Base-by-base conservation (phyloP, 768 basidiomycete genomes). In the Panellus pusillus region DNA sequence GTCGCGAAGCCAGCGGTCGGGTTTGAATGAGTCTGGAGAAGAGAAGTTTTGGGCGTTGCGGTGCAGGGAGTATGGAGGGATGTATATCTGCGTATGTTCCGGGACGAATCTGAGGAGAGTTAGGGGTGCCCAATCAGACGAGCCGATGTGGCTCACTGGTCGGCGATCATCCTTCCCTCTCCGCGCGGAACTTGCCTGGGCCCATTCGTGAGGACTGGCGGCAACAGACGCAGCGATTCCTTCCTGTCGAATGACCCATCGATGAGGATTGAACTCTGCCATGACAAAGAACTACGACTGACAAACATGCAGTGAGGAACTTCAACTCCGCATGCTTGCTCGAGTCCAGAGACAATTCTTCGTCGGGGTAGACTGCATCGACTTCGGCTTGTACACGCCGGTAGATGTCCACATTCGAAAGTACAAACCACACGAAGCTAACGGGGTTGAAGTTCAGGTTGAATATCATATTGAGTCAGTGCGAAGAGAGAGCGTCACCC, bases 1-100 rank as follows among this genome's bases (percentile, higher is more conserved):
- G 8, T 19, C 32, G 9, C 66, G 50, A 2, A 74, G 61, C 73
- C 73, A 76, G 11, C 74, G 66, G 47, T 75, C 74, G 4, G 74
- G 74, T 57, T 75, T 61, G 67, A 81, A 81, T 6, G 61, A 20
- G 40, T 78, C 67, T 9, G 80, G 76, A 42, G 69, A 61, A 0
- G 77, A 74, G 60, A 82, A 82, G 66, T 79, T 66, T 2, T 73
- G 71, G n/a, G 77, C 72, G 57, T 76, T 74, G 14, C 80, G 75
- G 47, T 79, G 78, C 17, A 82, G 60, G 31, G 69, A 65, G 61
- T 77, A 79, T 20, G 60, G 58, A 32, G 75, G 76, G n/a, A 77
- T 68, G 53, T 75, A 76, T 3, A 72, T 68, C 48, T 58, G 72
- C 3, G 79, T 79, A 29, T 75, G 74, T 58, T 72, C 70, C 5